Evolutionary conservation across 441 rosid species (phyloP).

Genomic region (Jatropha podagrica): DNA sequence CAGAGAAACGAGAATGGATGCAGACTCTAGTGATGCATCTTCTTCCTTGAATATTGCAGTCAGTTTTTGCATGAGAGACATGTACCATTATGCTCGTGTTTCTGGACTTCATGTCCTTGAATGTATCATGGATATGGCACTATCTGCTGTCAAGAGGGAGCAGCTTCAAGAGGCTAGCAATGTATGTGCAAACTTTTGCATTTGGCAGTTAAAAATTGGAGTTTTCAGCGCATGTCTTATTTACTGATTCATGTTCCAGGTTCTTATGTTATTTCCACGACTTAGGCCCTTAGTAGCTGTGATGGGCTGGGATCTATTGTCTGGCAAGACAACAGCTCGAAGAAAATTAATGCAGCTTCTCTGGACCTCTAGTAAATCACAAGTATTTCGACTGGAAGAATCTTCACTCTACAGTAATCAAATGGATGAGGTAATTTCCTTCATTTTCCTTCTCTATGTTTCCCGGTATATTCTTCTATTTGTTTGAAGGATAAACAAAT

Average conservation of each 20-base stretch:
- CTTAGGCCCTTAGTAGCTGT: conserved; percentile 86
- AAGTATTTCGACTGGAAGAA: conserved; percentile 69
- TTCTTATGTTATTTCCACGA: conserved; percentile 74
- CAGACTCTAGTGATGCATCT: conserved; percentile 38
- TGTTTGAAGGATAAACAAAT: neutral
- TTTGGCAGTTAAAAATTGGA: conserved; percentile 25
- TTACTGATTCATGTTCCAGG: conserved; percentile 43
- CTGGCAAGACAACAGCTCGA: conserved; percentile 69
- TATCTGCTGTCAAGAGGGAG: conserved; percentile 71
- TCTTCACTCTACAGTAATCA: conserved; percentile 65
- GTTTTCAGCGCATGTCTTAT: conserved; percentile 20
- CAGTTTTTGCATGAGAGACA: conserved; percentile 71
- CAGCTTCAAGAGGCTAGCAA: conserved; percentile 81
- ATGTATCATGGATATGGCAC: conserved; percentile 70
- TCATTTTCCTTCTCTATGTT: neutral
- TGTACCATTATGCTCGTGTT: conserved; percentile 91
- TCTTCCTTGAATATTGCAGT: conserved; percentile 44
- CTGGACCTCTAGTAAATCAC: conserved; percentile 73
- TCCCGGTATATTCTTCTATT: neutral
- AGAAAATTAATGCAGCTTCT: conserved; percentile 78
- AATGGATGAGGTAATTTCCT: conserved; percentile 64
- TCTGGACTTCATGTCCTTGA: conserved; percentile 84
- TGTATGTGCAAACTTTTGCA: conserved; percentile 54
- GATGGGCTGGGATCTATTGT: conserved; percentile 96
- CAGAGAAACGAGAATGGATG: conserved; percentile 41